These are phyloP conservation scores for Delonix regia DNA, from an alignment of 306 rosid genomes.

Conservation along the genomic window DNA sequence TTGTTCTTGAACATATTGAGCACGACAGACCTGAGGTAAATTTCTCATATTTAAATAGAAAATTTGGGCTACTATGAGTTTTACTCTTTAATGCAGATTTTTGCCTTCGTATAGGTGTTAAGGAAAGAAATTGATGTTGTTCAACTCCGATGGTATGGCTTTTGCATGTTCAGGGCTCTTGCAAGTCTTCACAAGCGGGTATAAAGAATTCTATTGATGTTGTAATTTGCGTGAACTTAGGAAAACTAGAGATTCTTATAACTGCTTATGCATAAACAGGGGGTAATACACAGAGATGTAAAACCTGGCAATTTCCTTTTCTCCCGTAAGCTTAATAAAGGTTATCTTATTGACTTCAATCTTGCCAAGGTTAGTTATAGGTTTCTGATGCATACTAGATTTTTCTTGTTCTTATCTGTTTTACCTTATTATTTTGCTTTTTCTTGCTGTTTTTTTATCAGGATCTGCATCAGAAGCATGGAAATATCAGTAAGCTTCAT, in stretches of 20 bases:
- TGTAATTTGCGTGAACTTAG: neutral
- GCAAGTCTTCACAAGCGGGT: conserved; percentile 71
- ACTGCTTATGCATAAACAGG: conserved; percentile 43
- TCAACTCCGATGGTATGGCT: conserved; percentile 70
- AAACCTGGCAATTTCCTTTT: conserved; percentile 81
- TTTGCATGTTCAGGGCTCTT: conserved; percentile 69
- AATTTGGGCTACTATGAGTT: neutral
- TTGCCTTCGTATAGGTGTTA: conserved; percentile 44
- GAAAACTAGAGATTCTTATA: conserved; percentile 5
- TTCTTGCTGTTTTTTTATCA: conserved; percentile 31
- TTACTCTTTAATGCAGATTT: conserved; percentile 20
- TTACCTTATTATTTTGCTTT: neutral
- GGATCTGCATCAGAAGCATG: conserved; percentile 45
- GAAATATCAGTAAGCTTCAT: conserved; percentile 5
- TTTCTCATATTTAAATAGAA: neutral
- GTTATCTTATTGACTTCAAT: conserved; percentile 74
- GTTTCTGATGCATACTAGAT: neutral
- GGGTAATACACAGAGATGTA: conserved; percentile 63
- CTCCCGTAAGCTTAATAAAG: conserved; percentile 60
- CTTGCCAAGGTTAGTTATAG: conserved; percentile 58
- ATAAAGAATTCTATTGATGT: neutral
- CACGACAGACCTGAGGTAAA: conserved; percentile 80
- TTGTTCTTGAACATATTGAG: conserved; percentile 62
- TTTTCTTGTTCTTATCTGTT: conserved; percentile 6
- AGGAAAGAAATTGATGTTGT: conserved; percentile 57